Evolutionary conservation across 805 yeast species (phyloP).

Genomic region (Ogataea paraovalis): DNA sequence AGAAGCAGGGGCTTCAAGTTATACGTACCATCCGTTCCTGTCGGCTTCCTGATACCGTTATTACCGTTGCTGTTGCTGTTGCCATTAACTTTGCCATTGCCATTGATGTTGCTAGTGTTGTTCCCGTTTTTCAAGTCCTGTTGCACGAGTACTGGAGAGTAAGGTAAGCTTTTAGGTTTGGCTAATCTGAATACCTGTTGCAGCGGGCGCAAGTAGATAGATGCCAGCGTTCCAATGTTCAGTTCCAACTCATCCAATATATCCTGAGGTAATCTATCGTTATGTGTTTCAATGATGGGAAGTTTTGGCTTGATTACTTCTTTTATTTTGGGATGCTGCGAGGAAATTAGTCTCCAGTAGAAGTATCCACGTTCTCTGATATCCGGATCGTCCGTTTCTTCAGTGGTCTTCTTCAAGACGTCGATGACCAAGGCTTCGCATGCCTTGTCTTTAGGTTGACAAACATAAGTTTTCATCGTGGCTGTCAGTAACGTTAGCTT

Average conservation of each 20-base stretch:
- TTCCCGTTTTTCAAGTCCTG: neutral
- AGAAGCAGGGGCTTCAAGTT: neutral
- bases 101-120: too few species aligned
- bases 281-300: conserved; percentile 64
- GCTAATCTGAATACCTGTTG: conserved; percentile 71
- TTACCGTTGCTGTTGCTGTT: too few species aligned
- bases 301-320: conserved; percentile 55
- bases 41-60: too few species aligned
- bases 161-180: conserved; percentile 44
- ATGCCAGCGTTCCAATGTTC: conserved; percentile 76
- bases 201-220: conserved; percentile 80
- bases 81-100: too few species aligned
- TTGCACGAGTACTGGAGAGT: conserved; percentile 42
- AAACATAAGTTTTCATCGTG: conserved; percentile 60
- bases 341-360: conserved; percentile 77
- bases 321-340: conserved; percentile 36
- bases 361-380: conserved; percentile 78
- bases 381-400: conserved; percentile 77
- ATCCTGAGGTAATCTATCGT: conserved; percentile 64
- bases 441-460: conserved; percentile 38
- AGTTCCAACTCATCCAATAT: conserved; percentile 79
- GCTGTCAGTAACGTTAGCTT: conserved; percentile 75
- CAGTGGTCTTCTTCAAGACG: conserved; percentile 65
- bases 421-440: conserved; percentile 57
- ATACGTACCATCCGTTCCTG: neutral